Conservation (phyloP, 2,329 filamentous ascomycete genomes). For the Xylaria digitata region DNA sequence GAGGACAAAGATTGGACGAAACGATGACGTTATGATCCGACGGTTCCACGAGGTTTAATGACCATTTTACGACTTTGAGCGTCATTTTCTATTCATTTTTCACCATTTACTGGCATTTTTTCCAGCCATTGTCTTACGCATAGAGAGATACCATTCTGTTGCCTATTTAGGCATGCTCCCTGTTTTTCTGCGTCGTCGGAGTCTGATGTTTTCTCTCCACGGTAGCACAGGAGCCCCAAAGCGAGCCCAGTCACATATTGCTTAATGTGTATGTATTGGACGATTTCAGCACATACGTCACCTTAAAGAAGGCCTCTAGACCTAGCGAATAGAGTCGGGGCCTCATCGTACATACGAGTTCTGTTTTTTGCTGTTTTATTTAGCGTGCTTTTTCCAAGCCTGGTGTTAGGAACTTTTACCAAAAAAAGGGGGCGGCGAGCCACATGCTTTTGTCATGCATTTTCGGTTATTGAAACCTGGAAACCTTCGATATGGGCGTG, state of each 20-base stretch:
- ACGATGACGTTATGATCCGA: constrained; percentile 25
- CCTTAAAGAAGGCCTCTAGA: constrained; percentile 27
- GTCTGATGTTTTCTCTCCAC: not conserved
- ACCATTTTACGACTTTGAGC: constrained; percentile 42
- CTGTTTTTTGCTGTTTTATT: constrained; percentile 26
- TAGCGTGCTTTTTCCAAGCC: constrained; percentile 38
- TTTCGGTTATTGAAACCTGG: constrained; percentile 40
- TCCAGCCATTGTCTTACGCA: constrained; percentile 41
- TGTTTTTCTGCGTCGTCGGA: constrained; percentile 11
- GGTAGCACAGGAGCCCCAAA: constrained; percentile 4
- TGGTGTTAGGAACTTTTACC: constrained; percentile 37
- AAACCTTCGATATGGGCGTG: constrained; percentile 31
- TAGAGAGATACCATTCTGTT: constrained; percentile 50
- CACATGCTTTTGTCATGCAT: constrained; percentile 44
- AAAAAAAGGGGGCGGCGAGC: constrained; percentile 40
- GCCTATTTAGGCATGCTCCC: constrained; percentile 21
- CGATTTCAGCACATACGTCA: constrained; percentile 38
- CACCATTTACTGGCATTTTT: constrained; percentile 28
- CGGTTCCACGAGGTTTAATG: constrained; percentile 37
- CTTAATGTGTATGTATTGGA: constrained; percentile 34
- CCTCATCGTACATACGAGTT: constrained; percentile 38
- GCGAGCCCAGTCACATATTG: constrained; percentile 17
- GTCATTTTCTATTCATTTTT: constrained; percentile 43
- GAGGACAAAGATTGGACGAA: not conserved
- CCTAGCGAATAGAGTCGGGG: constrained; percentile 29